These are phyloP conservation scores for Byssothecium circinans DNA, from an alignment of 2,329 filamentous ascomycete species.

Conservation along the genomic window DNA sequence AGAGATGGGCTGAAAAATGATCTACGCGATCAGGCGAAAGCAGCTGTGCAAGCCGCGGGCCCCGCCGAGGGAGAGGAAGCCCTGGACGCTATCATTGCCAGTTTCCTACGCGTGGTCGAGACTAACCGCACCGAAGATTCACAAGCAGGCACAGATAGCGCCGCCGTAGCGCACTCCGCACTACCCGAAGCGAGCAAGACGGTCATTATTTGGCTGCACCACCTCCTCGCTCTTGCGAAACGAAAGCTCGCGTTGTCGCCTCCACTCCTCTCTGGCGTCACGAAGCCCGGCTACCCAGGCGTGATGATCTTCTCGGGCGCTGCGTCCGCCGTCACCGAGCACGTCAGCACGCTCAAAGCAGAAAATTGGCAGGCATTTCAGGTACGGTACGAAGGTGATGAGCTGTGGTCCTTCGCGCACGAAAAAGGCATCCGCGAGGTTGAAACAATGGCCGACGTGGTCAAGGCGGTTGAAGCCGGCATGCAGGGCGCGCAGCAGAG, in stretches of 20 bases:
- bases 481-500: slow-evolving; percentile 17
- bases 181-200: slow-evolving; percentile 31
- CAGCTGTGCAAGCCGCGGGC: slow-evolving; percentile 24
- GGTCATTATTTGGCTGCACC: slow-evolving; percentile 51
- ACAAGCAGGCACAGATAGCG: neutral
- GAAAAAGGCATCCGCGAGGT: slow-evolving; percentile 46
- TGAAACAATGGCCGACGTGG: slow-evolving; percentile 50
- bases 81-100: slow-evolving; percentile 46
- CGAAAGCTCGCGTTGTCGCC: slow-evolving; percentile 49
- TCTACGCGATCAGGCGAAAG: slow-evolving; percentile 37
- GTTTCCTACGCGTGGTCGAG: slow-evolving; percentile 39
- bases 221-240: slow-evolving; percentile 50
- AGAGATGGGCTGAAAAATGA: slow-evolving; percentile 40
- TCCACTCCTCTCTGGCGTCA: slow-evolving; percentile 43
- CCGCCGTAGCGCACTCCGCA: neutral
- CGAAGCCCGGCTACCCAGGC: slow-evolving; percentile 52
- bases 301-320: slow-evolving; percentile 49
- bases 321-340: slow-evolving; percentile 40
- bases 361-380: slow-evolving; percentile 53
- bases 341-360: slow-evolving; percentile 47
- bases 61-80: slow-evolving; percentile 46
- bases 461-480: slow-evolving; percentile 37
- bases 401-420: slow-evolving; percentile 46
- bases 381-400: slow-evolving; percentile 44
- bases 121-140: slow-evolving; percentile 1